A percentile compares a stretch with the other conserved stretches of the same genome.
Conservation (phyloP, 495 filamentous ascomycete species). For the Cladorrhinum samala region DNA sequence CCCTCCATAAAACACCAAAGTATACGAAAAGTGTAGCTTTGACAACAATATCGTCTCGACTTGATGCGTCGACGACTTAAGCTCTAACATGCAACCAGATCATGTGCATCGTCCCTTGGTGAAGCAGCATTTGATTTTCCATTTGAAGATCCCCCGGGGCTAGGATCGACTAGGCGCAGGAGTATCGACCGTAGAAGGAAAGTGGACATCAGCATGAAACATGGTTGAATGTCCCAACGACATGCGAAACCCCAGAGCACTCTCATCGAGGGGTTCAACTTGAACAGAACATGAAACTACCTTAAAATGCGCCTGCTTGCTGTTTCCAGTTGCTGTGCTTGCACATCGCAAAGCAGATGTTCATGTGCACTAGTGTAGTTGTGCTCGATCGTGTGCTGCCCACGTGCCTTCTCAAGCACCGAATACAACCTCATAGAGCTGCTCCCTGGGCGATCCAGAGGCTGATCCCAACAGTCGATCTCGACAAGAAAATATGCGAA, state of each 20-base stretch:
- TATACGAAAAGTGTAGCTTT: neutral
- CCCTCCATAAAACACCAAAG: neutral
- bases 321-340: constrained; percentile 4
- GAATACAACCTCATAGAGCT: neutral
- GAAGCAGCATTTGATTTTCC: neutral
- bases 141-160: neutral
- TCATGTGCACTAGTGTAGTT: neutral
- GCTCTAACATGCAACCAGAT: neutral
- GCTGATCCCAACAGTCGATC: neutral
- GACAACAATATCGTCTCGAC: no score
- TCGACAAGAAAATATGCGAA: neutral
- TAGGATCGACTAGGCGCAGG: constrained; percentile 4
- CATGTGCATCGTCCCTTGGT: neutral
- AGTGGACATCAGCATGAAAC: constrained; percentile 15
- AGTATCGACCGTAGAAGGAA: constrained; percentile 1
- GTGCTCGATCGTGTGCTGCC: neutral
- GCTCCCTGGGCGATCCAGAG: neutral
- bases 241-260: constrained; percentile 12
- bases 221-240: constrained; percentile 7
- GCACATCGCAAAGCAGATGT: no score
- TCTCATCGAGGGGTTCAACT: constrained; percentile 3
- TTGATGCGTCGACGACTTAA: neutral
- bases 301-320: constrained; percentile 1
- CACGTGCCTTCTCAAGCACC: neutral
- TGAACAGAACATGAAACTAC: constrained; percentile 11